Conservation (phyloP, 1,139 yeast genomes). For the Candida neerlandica region DNA sequence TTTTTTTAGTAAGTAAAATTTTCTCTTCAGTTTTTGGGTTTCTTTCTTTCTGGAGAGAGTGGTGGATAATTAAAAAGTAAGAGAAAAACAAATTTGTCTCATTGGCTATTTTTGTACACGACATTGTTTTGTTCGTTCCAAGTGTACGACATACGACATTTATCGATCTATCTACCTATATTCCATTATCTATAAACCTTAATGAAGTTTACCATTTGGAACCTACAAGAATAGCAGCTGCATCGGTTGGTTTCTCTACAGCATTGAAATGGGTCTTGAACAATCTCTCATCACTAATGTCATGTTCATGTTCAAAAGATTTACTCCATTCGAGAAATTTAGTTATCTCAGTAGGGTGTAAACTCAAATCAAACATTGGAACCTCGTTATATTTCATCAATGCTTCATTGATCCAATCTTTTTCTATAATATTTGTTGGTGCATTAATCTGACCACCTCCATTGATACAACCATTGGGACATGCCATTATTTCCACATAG, state of each 20-base stretch:
- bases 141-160: background rate
- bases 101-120: slow-evolving; percentile 12
- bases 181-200: background rate
- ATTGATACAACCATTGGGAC: slow-evolving; percentile 96
- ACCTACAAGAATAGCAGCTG: slow-evolving; percentile 43
- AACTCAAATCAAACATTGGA: slow-evolving; percentile 21
- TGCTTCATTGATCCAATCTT: slow-evolving; percentile 45
- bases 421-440: slow-evolving; percentile 37
- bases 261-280: slow-evolving; percentile 50
- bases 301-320: slow-evolving; percentile 34
- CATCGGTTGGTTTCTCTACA: slow-evolving; percentile 56
- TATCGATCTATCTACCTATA: background rate
- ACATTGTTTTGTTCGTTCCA: background rate
- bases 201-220: slow-evolving; percentile 40
- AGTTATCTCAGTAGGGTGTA: slow-evolving; percentile 15
- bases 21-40: too few species aligned
- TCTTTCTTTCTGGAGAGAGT: background rate
- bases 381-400: slow-evolving; percentile 32
- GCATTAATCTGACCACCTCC: slow-evolving; percentile 90
- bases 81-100: slow-evolving; percentile 14
- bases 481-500: slow-evolving; percentile 95
- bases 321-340: slow-evolving; percentile 32
- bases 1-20: background rate
- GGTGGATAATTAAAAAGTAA: slow-evolving; percentile 9
- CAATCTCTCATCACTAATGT: slow-evolving; percentile 39